Conservation (phyloP, 495 filamentous ascomycete genomes). For the Aspergillus avenaceus region DNA sequence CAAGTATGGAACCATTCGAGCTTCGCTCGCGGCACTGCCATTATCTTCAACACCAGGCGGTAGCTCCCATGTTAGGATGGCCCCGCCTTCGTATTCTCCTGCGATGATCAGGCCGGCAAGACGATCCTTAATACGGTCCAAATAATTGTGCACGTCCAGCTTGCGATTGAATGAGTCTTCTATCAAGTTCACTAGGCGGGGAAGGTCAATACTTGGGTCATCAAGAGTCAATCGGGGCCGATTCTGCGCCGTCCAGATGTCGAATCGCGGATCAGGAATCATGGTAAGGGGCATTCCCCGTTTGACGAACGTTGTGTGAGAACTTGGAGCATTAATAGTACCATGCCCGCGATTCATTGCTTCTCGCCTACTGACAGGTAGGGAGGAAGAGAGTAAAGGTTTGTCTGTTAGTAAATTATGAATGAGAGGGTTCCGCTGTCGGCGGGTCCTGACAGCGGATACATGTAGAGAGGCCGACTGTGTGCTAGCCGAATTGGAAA, state of each 20-base stretch:
- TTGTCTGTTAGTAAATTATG: slow-evolving; percentile 97
- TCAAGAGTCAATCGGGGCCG: slow-evolving; percentile 58
- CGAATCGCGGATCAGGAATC: slow-evolving; percentile 61
- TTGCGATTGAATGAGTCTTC: slow-evolving; percentile 89
- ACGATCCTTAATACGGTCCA: slow-evolving; percentile 67
- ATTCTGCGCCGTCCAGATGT: slow-evolving; percentile 62
- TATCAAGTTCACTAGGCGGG: slow-evolving; percentile 78
- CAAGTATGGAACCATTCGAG: slow-evolving; percentile 79
- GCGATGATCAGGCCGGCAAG: slow-evolving; percentile 91
- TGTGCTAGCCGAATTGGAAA: slow-evolving; percentile 57
- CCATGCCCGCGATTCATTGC: slow-evolving; percentile 18
- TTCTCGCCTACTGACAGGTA: slow-evolving; percentile 63
- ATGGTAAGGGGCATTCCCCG: slow-evolving; percentile 85
- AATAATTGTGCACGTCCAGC: slow-evolving; percentile 78
- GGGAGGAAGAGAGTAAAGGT: slow-evolving; percentile 82
- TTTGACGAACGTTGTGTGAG: slow-evolving; percentile 78
- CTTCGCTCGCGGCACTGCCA: slow-evolving; percentile 44
- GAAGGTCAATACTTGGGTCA: slow-evolving; percentile 76
- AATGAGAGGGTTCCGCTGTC: slow-evolving; percentile 85
- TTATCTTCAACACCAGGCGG: slow-evolving; percentile 56
- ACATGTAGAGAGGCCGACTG: slow-evolving; percentile 37
- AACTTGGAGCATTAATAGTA: slow-evolving; percentile 23
- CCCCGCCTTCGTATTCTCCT: slow-evolving; percentile 94
- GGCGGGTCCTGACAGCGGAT: slow-evolving; percentile 67
- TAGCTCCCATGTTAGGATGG: slow-evolving; percentile 90